Percentiles rank a stretch among this genome's conserved stretches.
phyloP scores from a whole-genome alignment of 1,139 yeast genomes.

The Groenewaldozyma sp. region DNA sequence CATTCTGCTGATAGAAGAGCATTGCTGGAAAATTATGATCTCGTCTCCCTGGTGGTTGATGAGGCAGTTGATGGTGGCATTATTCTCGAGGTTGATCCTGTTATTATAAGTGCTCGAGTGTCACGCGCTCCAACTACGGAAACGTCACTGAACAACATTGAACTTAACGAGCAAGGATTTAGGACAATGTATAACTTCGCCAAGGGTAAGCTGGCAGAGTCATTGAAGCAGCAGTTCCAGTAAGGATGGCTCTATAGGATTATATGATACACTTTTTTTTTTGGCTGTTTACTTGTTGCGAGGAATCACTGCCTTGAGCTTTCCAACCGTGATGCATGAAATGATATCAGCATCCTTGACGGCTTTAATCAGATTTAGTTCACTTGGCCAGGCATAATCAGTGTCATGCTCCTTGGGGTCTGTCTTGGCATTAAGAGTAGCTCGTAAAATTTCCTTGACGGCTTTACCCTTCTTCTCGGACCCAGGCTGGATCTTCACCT shows the following conservation, averaged over 20 bases:
- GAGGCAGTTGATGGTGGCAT: conserved; percentile 83
- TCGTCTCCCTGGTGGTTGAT: conserved; percentile 77
- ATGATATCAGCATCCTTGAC: conserved; percentile 50
- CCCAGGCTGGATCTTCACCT: conserved; percentile 83
- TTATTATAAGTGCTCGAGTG: conserved; percentile 80
- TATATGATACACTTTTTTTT: too few species aligned
- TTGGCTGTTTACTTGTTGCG: conserved; percentile 12
- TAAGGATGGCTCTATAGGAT: not conserved
- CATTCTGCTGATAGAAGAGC: conserved; percentile 72
- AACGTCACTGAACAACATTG: conserved; percentile 57
- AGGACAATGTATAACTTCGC: conserved; percentile 88
- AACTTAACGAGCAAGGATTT: conserved; percentile 78
- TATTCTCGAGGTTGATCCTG: conserved; percentile 81
- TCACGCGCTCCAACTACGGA: conserved; percentile 71
- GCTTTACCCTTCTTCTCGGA: conserved; percentile 83
- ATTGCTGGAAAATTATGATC: conserved; percentile 74
- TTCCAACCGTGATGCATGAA: conserved; percentile 42
- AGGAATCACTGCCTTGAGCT: conserved; percentile 30
- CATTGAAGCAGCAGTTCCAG: conserved; percentile 53
- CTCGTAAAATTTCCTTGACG: conserved; percentile 54
- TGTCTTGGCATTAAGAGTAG: conserved; percentile 47
- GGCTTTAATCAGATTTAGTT: conserved; percentile 47
- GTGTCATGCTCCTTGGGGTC: conserved; percentile 44
- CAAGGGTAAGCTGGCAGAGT: conserved; percentile 74
- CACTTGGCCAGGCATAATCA: conserved; percentile 61